Evolutionary conservation across 2,329 filamentous ascomycete genomes (phyloP).

Genomic region (Fusarium mundagurra): DNA sequence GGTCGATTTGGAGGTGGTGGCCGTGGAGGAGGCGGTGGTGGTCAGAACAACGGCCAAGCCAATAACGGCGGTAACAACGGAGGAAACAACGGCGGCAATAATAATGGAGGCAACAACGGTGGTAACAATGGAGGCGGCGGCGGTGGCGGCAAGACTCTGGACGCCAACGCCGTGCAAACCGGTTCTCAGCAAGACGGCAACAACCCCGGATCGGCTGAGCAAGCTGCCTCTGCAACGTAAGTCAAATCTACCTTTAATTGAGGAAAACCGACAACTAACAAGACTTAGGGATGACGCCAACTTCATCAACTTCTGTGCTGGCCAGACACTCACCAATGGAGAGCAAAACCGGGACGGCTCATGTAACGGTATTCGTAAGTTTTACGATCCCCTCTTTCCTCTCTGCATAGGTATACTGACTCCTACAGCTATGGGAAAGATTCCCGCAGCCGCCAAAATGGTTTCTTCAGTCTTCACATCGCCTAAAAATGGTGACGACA

Average conservation of each 20-base stretch:
- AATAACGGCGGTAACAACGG: conserved; percentile 34
- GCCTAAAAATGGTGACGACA: conserved; percentile 61
- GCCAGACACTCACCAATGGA: conserved; percentile 67
- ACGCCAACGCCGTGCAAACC: conserved; percentile 57
- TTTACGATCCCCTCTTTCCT: not conserved
- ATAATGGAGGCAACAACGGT: conserved; percentile 41
- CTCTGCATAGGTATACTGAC: conserved; percentile 29
- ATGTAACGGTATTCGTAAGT: conserved; percentile 71
- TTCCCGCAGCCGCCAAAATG: conserved; percentile 65
- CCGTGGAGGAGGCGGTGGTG: conserved; percentile 39
- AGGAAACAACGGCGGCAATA: conserved; percentile 29
- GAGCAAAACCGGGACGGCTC: conserved; percentile 66
- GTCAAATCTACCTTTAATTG: conserved; percentile 35
- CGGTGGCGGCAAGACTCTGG: conserved; percentile 47
- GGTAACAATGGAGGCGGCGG: conserved; percentile 33
- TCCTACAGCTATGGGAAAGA: conserved; percentile 65
- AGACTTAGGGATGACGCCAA: conserved; percentile 64
- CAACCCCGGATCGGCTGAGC: conserved; percentile 55
- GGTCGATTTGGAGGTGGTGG: conserved; percentile 30
- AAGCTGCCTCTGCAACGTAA: conserved; percentile 63
- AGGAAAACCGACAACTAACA: conserved; percentile 13
- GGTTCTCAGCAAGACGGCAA: conserved; percentile 62
- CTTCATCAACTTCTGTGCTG: conserved; percentile 71
- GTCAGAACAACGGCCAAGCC: conserved; percentile 34
- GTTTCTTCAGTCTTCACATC: conserved; percentile 64